Conservation (phyloP, 208 protist species). For the Crithidia acanthocephali region DNA sequence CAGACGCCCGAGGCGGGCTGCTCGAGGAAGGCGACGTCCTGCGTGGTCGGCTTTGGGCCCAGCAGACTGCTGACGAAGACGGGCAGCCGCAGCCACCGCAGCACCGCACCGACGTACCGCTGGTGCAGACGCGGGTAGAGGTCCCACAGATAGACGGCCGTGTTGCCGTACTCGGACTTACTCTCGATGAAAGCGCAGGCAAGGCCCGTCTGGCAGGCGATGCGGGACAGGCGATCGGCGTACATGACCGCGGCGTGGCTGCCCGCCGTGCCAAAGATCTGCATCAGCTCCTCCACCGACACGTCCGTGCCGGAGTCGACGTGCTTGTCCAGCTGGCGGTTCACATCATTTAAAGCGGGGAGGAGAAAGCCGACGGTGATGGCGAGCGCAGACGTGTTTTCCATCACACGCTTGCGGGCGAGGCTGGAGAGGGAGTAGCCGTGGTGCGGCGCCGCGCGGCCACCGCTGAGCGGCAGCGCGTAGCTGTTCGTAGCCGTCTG, state of each 20-base stretch:
- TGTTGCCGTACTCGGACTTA: constrained; percentile 46
- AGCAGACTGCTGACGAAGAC: constrained; percentile 59
- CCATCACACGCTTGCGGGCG: constrained; percentile 49
- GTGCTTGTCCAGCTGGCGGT: constrained; percentile 60
- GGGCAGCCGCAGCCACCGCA: constrained; percentile 55
- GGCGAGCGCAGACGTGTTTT: constrained; percentile 66
- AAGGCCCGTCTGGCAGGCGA: constrained; percentile 59
- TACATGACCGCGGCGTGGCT: constrained; percentile 42
- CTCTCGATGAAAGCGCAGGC: constrained; percentile 50
- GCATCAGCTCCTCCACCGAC: constrained; percentile 53
- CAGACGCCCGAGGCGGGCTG: constrained; percentile 36
- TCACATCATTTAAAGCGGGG: constrained; percentile 57
- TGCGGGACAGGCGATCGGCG: constrained; percentile 56
- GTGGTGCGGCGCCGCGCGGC: constrained; percentile 39
- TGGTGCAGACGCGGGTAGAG: constrained; percentile 73
- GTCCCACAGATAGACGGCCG: constrained; percentile 79
- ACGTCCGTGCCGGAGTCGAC: constrained; percentile 65
- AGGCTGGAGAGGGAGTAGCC: constrained; percentile 57
- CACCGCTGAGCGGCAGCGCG: constrained; percentile 23
- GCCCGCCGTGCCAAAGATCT: constrained; percentile 39
- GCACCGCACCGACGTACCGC: constrained; percentile 57
- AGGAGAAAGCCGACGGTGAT: constrained; percentile 62
- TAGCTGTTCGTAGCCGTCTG: constrained; percentile 25
- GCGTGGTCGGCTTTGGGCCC: constrained; percentile 36
- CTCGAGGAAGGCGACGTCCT: constrained; percentile 51